phyloP scores from a whole-genome alignment of 805 yeast genomes.

The Wickerhamiella azyma region DNA sequence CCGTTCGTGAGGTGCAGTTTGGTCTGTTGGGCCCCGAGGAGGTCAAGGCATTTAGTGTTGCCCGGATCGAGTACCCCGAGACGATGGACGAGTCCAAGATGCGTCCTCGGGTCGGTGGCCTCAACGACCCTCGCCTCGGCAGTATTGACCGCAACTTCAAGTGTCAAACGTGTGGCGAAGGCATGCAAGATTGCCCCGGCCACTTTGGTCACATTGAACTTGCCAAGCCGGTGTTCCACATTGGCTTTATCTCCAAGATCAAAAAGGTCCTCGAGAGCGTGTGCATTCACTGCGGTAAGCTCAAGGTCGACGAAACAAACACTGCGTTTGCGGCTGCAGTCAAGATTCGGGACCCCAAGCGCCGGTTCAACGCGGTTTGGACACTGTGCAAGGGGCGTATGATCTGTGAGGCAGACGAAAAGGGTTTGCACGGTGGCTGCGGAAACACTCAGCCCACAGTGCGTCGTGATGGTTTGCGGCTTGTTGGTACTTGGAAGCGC shows the following conservation, averaged over 20 bases:
- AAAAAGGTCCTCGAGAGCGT: conserved; percentile 93
- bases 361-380: conserved; percentile 96
- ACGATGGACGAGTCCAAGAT: conserved; percentile 98
- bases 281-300: conserved; percentile 97
- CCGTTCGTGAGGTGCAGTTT: conserved; percentile 95
- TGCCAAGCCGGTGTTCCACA: conserved; percentile 97
- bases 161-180: conserved; percentile 99
- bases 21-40: conserved; percentile 97
- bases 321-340: conserved; percentile 77
- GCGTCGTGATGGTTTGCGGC: conserved; percentile 88
- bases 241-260: conserved; percentile 80
- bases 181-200: conserved; percentile 98
- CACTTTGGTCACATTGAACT: conserved; percentile 98
- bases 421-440: conserved; percentile 73
- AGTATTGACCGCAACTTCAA: conserved; percentile 93
- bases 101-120: conserved; percentile 91
- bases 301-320: conserved; percentile 72
- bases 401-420: conserved; percentile 81
- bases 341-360: conserved; percentile 82
- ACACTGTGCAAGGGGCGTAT: conserved; percentile 76
- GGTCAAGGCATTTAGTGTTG: conserved; percentile 91
- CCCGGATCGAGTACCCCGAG: conserved; percentile 95
- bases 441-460: conserved; percentile 94
- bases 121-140: conserved; percentile 94
- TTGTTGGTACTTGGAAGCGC: conserved; percentile 98